Base-by-base conservation (phyloP, 805 yeast species). In the Candida sonorensis region DNA sequence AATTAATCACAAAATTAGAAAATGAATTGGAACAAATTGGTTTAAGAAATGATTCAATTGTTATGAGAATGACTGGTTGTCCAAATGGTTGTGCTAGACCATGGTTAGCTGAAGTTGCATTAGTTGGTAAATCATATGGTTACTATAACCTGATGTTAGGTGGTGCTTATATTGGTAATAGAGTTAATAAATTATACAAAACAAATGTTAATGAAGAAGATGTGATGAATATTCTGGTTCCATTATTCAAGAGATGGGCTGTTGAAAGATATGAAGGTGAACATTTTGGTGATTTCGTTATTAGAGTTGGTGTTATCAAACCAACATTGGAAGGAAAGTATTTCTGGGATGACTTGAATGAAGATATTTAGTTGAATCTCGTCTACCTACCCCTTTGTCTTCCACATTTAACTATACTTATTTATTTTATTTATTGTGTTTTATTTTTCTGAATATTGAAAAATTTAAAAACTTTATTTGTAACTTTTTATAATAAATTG, bases 81-180 rank as follows among this genome's bases (percentile, higher is more conserved):
- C 97, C 97, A 34, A 90, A 90, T 59, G 97, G 97, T 46, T 90
- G 97, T 68, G 92, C 97, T 16, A 78, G 97, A 60, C 97, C 97
- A 18, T 90, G 97, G 97, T 64, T 90, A 31, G 97, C 97, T 4
- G 97, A 90, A 59, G 77, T 90, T 37, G 97, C 97, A 1, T 69
- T 87, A 38, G 94, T 90, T 36, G 97, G 97, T 58, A 90, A 90
- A 59, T 96, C 97, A 0, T 77, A 72, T 42, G 95, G 94, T 32
- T 87, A 94, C 12, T 90, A 90, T 63, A 90, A 90, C 61, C 70
- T 90, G 61, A 70, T 88, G 85, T 69, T 90, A 45, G 97, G 97
- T 48, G 97, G 97, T 55, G 95, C 96, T 24, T 88, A 81, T 61
- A 81, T 81, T 51, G 97, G 97, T 40, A 82, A 87, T 60, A 76